A percentile compares a stretch with the other conserved stretches of the same genome.
Conservation (phyloP, 768 basidiomycete genomes). For the Strobilomyces dryophilus region DNA sequence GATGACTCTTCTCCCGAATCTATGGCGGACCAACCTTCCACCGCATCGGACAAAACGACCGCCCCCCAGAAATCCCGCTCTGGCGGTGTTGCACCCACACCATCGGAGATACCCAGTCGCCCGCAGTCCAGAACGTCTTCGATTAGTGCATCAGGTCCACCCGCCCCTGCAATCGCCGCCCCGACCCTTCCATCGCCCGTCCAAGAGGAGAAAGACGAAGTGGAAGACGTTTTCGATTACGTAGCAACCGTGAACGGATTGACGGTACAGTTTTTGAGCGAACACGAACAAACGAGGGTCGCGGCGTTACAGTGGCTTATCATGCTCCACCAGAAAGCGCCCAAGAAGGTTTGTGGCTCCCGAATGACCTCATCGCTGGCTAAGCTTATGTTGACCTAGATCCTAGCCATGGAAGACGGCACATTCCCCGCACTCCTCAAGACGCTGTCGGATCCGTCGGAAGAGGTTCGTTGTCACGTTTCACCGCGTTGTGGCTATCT, state of each 20-base stretch:
- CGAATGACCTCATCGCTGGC: not conserved
- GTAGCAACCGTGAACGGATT: conserved; percentile 89
- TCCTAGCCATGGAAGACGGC: conserved; percentile 92
- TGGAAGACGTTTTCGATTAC: conserved; percentile 82
- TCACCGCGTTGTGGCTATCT: not conserved
- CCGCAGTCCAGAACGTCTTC: conserved; percentile 61
- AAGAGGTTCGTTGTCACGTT: conserved; percentile 56
- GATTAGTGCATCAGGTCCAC: conserved; percentile 36
- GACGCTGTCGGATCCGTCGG: conserved; percentile 92
- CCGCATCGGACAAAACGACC: conserved; percentile 36
- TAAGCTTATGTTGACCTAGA: conserved; percentile 42
- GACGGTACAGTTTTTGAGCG: conserved; percentile 91
- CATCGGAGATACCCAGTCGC: conserved; percentile 43
- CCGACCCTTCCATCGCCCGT: conserved; percentile 28
- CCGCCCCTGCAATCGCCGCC: conserved; percentile 30
- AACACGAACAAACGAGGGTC: conserved; percentile 94
- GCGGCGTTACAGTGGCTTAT: conserved; percentile 96
- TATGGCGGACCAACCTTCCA: conserved; percentile 27
- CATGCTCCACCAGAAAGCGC: conserved; percentile 98
- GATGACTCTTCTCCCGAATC: conserved; percentile 50
- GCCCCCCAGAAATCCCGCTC: conserved; percentile 29
- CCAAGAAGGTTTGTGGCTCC: conserved; percentile 66
- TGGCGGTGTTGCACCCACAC: conserved; percentile 17
- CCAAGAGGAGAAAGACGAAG: conserved; percentile 42
- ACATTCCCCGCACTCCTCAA: conserved; percentile 95